These are phyloP conservation scores for Rhodosporidiobolus sp. DNA, from an alignment of 768 basidiomycete genomes.

Conservation along the genomic window DNA sequence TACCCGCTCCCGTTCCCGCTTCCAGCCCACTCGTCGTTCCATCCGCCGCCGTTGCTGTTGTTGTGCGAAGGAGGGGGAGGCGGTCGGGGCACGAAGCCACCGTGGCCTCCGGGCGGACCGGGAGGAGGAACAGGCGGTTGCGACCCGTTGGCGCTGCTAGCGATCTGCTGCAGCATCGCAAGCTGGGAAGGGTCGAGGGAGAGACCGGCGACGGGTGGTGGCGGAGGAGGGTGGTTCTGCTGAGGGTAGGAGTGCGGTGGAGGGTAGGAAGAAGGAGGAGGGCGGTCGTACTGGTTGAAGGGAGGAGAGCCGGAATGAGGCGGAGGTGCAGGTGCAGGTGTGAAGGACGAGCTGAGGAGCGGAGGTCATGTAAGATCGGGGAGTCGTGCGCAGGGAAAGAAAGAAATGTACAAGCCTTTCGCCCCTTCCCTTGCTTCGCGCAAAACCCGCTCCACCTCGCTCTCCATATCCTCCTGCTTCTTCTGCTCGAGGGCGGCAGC, in stretches of 20 bases:
- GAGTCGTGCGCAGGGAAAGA: not conserved
- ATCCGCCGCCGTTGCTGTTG: not conserved
- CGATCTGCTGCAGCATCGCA: constrained; percentile 71
- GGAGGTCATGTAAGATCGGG: not conserved
- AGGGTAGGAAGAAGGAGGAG: not conserved
- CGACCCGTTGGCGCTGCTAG: constrained; percentile 47
- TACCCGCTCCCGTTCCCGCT: not conserved
- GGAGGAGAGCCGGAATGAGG: not conserved
- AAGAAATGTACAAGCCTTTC: not conserved
- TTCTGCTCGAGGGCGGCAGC: constrained; percentile 18
- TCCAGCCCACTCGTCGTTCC: not conserved
- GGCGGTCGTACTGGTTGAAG: not conserved
- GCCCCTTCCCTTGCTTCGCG: constrained; percentile 17
- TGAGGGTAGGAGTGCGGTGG: not conserved
- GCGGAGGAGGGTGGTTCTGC: not conserved
- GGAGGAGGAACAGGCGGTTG: too few relatives aligned
- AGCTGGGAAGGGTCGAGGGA: constrained; percentile 59
- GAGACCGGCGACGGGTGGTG: not conserved
- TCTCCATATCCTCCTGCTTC: constrained; percentile 1
- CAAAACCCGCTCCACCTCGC: constrained; percentile 23
- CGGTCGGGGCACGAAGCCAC: not conserved
- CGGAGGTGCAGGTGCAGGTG: not conserved
- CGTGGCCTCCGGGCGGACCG: not conserved
- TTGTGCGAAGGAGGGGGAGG: not conserved
- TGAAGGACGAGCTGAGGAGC: not conserved